These are phyloP conservation scores for Stemphylium beticola DNA, from an alignment of 2,329 filamentous ascomycete genomes.

Conservation along the genomic window DNA sequence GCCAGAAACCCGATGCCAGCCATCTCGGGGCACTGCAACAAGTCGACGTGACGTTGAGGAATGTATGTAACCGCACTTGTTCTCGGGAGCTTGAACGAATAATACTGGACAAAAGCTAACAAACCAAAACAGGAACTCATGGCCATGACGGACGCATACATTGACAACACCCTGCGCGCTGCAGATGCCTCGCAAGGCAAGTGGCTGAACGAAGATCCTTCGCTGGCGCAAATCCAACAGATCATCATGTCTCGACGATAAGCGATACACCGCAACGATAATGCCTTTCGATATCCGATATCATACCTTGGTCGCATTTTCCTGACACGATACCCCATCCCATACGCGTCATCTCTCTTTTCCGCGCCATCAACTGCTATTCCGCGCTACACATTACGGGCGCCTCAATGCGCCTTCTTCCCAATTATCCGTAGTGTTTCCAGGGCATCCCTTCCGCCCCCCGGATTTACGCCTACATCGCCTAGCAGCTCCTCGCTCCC, in stretches of 20 bases:
- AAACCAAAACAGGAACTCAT: constrained; percentile 58
- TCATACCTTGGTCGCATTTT: neutral
- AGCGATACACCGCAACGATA: neutral
- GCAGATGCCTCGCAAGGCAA: constrained; percentile 64
- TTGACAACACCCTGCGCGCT: constrained; percentile 61
- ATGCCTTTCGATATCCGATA: neutral
- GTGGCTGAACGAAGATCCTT: constrained; percentile 67
- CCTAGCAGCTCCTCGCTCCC: neutral
- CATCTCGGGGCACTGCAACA: constrained; percentile 58
- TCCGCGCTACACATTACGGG: neutral
- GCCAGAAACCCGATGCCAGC: constrained; percentile 55
- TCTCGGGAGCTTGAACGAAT: neutral
- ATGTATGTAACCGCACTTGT: constrained; percentile 47
- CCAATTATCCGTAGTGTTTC: neutral
- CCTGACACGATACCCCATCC: neutral
- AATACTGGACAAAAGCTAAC: neutral
- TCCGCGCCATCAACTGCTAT: neutral
- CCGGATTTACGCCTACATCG: neutral
- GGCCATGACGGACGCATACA: constrained; percentile 62
- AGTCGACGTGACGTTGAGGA: constrained; percentile 56
- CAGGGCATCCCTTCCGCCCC: neutral
- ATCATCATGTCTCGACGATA: constrained; percentile 42
- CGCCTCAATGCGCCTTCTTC: neutral
- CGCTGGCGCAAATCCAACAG: constrained; percentile 58
- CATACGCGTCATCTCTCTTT: constrained; percentile 6